A percentile compares a stretch with the other conserved stretches of the same genome.
Conservation (phyloP, 164 flowering plant genomes). For the Chimonanthus praecox region DNA sequence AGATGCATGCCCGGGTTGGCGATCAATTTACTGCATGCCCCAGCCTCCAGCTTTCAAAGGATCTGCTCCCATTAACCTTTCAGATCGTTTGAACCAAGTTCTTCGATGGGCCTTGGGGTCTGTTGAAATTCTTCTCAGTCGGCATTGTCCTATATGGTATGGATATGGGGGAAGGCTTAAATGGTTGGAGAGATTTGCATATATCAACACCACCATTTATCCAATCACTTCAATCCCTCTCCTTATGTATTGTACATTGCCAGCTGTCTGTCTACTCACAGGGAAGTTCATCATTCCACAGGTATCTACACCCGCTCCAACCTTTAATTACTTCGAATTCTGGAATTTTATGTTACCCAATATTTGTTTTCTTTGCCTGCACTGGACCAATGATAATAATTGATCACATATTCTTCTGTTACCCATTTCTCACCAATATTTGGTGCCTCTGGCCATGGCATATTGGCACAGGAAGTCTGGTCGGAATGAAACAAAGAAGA, state of each 20-base stretch:
- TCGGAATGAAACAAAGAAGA: too few species aligned
- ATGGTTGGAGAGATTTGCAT: constrained; percentile 41
- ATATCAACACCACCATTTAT: constrained; percentile 43
- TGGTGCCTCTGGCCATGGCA: background rate
- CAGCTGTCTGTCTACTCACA: constrained; percentile 46
- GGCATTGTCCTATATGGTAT: constrained; percentile 52
- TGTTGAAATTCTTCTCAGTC: constrained; percentile 43
- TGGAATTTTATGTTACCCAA: too few species aligned
- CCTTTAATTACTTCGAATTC: too few species aligned
- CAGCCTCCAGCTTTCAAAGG: constrained; percentile 43
- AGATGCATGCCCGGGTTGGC: constrained; percentile 56
- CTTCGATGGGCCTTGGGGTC: constrained; percentile 57
- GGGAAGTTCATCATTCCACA: constrained; percentile 48
- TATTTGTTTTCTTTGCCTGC: too few species aligned
- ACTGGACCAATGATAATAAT: too few species aligned
- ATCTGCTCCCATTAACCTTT: constrained; percentile 48
- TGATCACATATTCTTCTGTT: background rate
- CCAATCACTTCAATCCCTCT: constrained; percentile 43
- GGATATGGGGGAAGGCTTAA: constrained; percentile 48
- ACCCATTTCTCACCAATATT: background rate
- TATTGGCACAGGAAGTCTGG: too few species aligned
- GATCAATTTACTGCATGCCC: constrained; percentile 51
- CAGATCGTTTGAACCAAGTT: constrained; percentile 54
- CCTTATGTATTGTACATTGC: constrained; percentile 39
- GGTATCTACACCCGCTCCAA: constrained; percentile 14